Conservation (phyloP, 169 alveolate genomes). For the Plasmodium relictum region DNA sequence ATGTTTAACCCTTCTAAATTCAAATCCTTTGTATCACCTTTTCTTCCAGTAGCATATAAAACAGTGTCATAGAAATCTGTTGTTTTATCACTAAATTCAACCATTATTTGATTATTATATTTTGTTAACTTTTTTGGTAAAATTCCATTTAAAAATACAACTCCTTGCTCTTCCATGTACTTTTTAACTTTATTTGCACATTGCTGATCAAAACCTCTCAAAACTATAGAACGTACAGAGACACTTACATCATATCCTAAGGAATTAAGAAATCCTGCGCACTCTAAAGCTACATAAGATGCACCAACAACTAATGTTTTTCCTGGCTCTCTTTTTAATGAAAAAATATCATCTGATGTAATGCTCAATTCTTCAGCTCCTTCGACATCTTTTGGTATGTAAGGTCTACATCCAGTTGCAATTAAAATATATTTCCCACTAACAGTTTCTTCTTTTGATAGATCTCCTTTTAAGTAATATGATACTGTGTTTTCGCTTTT, state of each 20-base stretch:
- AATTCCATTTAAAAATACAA: slow-evolving; percentile 90
- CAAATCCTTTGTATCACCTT: slow-evolving; percentile 90
- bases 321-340: slow-evolving; percentile 92
- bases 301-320: slow-evolving; percentile 98
- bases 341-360: slow-evolving; percentile 97
- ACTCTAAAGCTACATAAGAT: slow-evolving; percentile 97
- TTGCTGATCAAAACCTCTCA: slow-evolving; percentile 98
- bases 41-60: slow-evolving; percentile 97
- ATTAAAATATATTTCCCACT: slow-evolving; percentile 93
- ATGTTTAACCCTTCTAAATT: slow-evolving; percentile 78
- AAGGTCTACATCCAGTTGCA: slow-evolving; percentile 98
- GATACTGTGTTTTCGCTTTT: slow-evolving; percentile 75
- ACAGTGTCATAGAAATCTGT: slow-evolving; percentile 95
- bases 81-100: slow-evolving; percentile 84
- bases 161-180: slow-evolving; percentile 93
- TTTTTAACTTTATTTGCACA: slow-evolving; percentile 90
- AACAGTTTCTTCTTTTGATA: slow-evolving; percentile 80
- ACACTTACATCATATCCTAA: slow-evolving; percentile 94
- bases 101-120: slow-evolving; percentile 83
- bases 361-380: slow-evolving; percentile 94
- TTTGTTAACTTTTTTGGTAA: slow-evolving; percentile 92
- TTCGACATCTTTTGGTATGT: slow-evolving; percentile 90
- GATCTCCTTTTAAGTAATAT: slow-evolving; percentile 82
- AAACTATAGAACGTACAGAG: slow-evolving; percentile 93
- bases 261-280: slow-evolving; percentile 97